These are phyloP conservation scores for Hypoxylon sp. DNA, from an alignment of 2,329 filamentous ascomycete species.

Conservation along the genomic window DNA sequence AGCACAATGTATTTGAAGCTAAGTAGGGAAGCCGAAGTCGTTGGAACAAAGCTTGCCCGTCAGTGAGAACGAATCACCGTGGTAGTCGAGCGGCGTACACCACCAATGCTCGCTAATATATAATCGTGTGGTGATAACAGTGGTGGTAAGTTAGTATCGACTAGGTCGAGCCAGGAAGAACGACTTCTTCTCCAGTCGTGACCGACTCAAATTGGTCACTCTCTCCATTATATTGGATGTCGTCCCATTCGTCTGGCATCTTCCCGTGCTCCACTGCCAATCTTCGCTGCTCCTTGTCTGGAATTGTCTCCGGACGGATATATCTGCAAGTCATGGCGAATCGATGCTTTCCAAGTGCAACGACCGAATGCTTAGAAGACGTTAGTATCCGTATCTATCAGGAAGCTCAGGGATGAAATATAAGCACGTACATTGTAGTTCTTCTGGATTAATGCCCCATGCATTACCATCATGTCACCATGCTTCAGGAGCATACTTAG, in stretches of 20 bases:
- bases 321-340: conserved; percentile 71
- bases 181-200: conserved; percentile 2
- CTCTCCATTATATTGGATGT: conserved; percentile 25
- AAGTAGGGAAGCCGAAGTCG: neutral
- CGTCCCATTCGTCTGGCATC: conserved; percentile 52
- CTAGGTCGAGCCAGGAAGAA: neutral
- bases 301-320: conserved; percentile 62
- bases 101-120: neutral
- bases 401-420: neutral
- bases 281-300: conserved; percentile 45
- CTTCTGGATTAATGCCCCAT: conserved; percentile 70
- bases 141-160: neutral
- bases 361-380: conserved; percentile 64
- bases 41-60: neutral
- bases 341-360: conserved; percentile 64
- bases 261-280: conserved; percentile 53
- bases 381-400: conserved; percentile 41
- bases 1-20: neutral
- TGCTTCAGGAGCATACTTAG: conserved; percentile 66
- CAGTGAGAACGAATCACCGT: neutral
- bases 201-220: conserved; percentile 2
- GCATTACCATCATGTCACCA: conserved; percentile 76
- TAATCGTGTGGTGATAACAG: no score
- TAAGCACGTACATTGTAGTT: conserved; percentile 66
- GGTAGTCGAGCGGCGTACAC: neutral